Conservation (phyloP, 176 grass and related monocot species). For the Oryza australiensis region DNA sequence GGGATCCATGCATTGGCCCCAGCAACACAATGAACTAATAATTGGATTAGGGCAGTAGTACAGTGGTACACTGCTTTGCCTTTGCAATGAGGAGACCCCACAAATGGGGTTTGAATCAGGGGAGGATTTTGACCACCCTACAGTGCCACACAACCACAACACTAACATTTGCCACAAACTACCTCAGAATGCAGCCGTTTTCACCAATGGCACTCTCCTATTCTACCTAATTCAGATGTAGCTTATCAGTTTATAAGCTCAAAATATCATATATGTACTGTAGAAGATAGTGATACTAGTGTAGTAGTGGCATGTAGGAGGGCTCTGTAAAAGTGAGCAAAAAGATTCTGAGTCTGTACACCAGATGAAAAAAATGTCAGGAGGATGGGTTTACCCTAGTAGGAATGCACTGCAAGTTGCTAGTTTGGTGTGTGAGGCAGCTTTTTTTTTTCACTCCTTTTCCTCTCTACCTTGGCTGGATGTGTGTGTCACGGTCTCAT, state of each 20-base stretch:
- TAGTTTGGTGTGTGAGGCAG: conserved; percentile 28
- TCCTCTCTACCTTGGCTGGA: not conserved
- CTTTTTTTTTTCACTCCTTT: conserved; percentile 20
- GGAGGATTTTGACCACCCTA: conserved; percentile 47
- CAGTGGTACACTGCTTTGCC: conserved; percentile 4
- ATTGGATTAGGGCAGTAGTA: conserved; percentile 35
- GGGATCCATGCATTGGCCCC: conserved; percentile 39
- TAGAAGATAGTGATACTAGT: not conserved
- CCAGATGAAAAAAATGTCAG: not conserved
- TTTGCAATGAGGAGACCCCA: conserved; percentile 38
- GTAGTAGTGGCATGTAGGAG: not conserved
- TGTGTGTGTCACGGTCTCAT: not conserved
- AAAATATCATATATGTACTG: not conserved
- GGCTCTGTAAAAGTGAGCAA: not conserved
- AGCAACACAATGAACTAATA: conserved; percentile 30
- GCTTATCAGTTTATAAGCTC: conserved; percentile 8
- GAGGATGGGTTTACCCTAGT: not conserved
- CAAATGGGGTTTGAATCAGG: conserved; percentile 34
- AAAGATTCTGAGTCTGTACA: not conserved
- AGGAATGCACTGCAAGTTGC: conserved; percentile 36
- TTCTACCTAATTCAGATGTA: not conserved
- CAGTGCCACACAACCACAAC: conserved; percentile 32
- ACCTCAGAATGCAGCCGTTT: not conserved
- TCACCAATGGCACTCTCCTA: not conserved
- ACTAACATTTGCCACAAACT: not conserved